phyloP scores from a whole-genome alignment of 768 basidiomycete species.

The Rhizopogon salebrosus region DNA sequence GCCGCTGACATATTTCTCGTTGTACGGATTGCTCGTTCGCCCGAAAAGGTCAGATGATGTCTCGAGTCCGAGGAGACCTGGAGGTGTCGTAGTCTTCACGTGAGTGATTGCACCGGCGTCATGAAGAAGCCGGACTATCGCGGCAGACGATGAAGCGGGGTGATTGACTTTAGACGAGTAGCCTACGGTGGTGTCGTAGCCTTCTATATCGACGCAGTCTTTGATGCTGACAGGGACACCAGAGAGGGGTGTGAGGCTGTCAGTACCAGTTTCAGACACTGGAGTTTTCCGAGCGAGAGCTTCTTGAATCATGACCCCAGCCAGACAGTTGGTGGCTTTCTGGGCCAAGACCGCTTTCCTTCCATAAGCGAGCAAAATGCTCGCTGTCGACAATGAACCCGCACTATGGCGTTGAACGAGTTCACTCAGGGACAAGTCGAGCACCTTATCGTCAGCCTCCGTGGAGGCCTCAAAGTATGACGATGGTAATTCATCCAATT shows the following conservation, averaged over 20 bases:
- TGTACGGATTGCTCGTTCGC: conserved; percentile 43
- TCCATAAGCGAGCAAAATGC: conserved; percentile 35
- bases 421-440: conserved; percentile 31
- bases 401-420: conserved; percentile 29
- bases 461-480: conserved; percentile 25
- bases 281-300: conserved; percentile 8
- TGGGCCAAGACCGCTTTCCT: conserved; percentile 36
- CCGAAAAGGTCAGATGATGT: conserved; percentile 41
- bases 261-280: conserved; percentile 8
- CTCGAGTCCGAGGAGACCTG: conserved; percentile 36
- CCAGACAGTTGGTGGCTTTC: conserved; percentile 44
- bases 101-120: conserved; percentile 39
- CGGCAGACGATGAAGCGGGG: conserved; percentile 30
- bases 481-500: conserved; percentile 24
- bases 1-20: conserved; percentile 34
- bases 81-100: conserved; percentile 40
- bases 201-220: conserved; percentile 40
- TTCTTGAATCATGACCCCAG: conserved; percentile 38
- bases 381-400: conserved; percentile 21
- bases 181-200: conserved; percentile 42
- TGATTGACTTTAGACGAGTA: conserved; percentile 33
- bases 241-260: conserved; percentile 17
- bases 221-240: conserved; percentile 48
- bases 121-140: conserved; percentile 33
- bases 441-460: conserved; percentile 31